Base-by-base conservation (phyloP, 1,284 basidiomycete genomes). In the Cryptococcus sp. region DNA sequence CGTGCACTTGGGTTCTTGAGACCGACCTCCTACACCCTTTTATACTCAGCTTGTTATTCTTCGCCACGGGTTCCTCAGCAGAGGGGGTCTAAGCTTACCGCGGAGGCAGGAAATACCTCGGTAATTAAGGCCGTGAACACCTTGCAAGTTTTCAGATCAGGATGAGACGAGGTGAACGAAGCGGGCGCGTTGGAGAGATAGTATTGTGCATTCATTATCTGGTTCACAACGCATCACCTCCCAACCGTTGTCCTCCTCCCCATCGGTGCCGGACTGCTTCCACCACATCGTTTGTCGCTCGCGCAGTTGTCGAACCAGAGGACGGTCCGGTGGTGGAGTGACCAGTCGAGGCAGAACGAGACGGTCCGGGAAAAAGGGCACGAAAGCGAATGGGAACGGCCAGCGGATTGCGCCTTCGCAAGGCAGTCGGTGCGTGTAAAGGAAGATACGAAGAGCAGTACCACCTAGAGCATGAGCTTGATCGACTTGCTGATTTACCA, bases 361-460 rank as follows among this genome's bases (percentile, higher is more conserved):
- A 44, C 16, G 51, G 37, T 5, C 35, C 43, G 24, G 53, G 40
- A 38, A 66, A 69, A 18, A 51, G 52, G 4, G 36, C 43, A 9
- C 54, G 47, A 50, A 71, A 72, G 42, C 63, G 57, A 5, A 23
- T 16, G 0, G 68, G 72, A 2, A 60, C 57, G 4, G 43, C 38
- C 11, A 72, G 52, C 2, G 66, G 68, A 48, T 74, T 72, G 1
- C 47, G 39, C 2, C 69, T 62, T 7, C 65, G 59, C 10, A 69
- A 39, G 7, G 54, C 58, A 10, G 59, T 45, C 1, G 69, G 66
- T 0, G 72, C 68, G 35, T 68, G 58, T 1, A 58, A 12, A 0
- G 72, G 72, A 3, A 74, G 66, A 47, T 66, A 74, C 1, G 53
- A 57, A 2, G 64, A 59, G 11, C 68, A 43, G 55, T 68, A 74